Evolutionary conservation across 164 flowering plant genomes (phyloP).

Genomic region (Stephania cephalantha): DNA sequence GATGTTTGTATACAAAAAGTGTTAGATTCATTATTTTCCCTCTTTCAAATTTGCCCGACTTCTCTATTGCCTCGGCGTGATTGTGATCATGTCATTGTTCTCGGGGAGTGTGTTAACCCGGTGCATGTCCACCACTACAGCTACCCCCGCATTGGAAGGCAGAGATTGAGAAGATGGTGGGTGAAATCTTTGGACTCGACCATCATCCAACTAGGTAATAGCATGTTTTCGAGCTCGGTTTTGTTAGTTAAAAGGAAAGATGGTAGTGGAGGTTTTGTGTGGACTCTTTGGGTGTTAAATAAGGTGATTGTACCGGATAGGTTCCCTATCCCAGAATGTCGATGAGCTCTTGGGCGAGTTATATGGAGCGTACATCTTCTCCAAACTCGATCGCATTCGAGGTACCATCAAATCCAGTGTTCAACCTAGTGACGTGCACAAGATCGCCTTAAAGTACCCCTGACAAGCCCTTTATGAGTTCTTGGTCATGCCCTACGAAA

Average conservation of each 20-base stretch:
- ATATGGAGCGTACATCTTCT: background rate
- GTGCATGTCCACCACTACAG: background rate
- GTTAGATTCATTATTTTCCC: no score
- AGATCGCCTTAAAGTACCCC: background rate
- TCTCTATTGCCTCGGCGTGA: background rate
- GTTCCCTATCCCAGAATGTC: background rate
- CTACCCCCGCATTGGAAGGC: background rate
- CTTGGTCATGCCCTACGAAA: constrained; percentile 1
- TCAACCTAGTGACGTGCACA: background rate
- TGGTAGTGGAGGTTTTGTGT: no score
- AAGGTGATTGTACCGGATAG: background rate
- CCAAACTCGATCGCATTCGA: background rate
- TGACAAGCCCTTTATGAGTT: background rate
- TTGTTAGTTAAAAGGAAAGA: background rate
- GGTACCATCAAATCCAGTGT: background rate
- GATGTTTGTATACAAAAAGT: no score
- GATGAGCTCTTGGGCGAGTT: background rate
- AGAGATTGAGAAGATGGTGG: background rate
- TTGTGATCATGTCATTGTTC: background rate
- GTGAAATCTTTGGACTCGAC: background rate
- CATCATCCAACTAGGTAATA: background rate
- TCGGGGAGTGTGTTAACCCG: background rate
- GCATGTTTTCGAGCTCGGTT: background rate
- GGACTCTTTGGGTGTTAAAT: no score
- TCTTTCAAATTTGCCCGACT: background rate